Conservation (phyloP, 176 grass and related monocot species). For the Musa acuminata region DNA sequence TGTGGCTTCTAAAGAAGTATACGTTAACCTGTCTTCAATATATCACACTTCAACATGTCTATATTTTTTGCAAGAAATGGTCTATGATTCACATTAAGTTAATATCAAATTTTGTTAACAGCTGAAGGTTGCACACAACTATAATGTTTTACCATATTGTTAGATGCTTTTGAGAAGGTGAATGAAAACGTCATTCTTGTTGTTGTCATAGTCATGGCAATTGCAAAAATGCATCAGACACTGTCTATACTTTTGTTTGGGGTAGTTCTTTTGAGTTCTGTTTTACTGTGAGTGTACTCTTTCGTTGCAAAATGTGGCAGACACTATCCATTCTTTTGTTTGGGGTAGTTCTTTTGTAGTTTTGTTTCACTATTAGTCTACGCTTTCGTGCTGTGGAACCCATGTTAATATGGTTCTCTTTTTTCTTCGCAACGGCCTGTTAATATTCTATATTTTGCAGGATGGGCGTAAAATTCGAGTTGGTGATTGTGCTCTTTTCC, state of each 20-base stretch:
- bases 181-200: neutral
- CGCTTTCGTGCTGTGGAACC: neutral
- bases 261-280: too few relatives aligned
- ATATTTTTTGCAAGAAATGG: too few relatives aligned
- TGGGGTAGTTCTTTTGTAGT: neutral
- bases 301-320: neutral
- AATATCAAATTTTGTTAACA: too few relatives aligned
- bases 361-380: neutral
- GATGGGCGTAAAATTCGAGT: slow-evolving; percentile 59
- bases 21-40: too few relatives aligned
- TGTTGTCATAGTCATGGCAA: too few relatives aligned
- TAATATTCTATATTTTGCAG: slow-evolving; percentile 35
- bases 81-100: too few relatives aligned
- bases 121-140: too few relatives aligned
- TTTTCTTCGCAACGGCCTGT: neutral
- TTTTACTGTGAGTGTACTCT: neutral
- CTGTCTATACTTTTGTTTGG: too few relatives aligned
- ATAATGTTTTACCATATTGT: neutral
- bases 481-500: slow-evolving; percentile 68
- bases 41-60: too few relatives aligned
- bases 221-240: too few relatives aligned
- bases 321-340: neutral
- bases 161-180: neutral
- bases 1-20: too few relatives aligned
- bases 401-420: neutral